These are phyloP conservation scores for Verruconis gallopava DNA, from an alignment of 2,329 filamentous ascomycete species.

Conservation along the genomic window DNA sequence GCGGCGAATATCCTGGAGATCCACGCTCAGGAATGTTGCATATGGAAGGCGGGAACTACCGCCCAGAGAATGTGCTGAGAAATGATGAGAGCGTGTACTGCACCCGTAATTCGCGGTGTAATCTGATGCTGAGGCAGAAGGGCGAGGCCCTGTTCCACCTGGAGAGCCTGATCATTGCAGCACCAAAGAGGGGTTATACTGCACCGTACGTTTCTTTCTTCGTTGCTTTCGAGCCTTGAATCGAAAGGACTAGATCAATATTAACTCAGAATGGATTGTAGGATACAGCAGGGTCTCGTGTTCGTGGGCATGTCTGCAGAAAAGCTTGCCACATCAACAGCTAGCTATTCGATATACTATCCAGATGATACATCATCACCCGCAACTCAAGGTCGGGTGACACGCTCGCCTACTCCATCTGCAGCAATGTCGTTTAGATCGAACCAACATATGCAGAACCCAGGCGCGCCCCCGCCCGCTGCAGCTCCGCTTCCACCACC, in stretches of 20 bases:
- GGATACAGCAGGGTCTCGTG: constrained; percentile 81
- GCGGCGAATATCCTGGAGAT: constrained; percentile 44
- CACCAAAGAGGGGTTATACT: constrained; percentile 67
- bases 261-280: constrained; percentile 30
- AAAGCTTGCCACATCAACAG: constrained; percentile 22
- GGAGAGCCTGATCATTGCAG: constrained; percentile 78
- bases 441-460: no score
- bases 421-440: neutral
- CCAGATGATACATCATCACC: constrained; percentile 1
- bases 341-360: constrained; percentile 6
- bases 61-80: constrained; percentile 68
- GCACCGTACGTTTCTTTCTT: constrained; percentile 57
- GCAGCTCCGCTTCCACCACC: neutral
- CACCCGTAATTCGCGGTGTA: constrained; percentile 76
- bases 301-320: constrained; percentile 80
- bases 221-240: neutral
- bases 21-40: neutral
- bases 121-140: constrained; percentile 71
- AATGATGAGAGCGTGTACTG: constrained; percentile 81
- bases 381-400: no score
- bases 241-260: constrained; percentile 8
- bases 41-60: constrained; percentile 32
- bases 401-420: constrained; percentile 7
- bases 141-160: constrained; percentile 70
- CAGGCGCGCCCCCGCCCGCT: constrained; percentile 6